Conservation (phyloP, 202 grass and related monocot genomes). For the Carex sylvatica region DNA sequence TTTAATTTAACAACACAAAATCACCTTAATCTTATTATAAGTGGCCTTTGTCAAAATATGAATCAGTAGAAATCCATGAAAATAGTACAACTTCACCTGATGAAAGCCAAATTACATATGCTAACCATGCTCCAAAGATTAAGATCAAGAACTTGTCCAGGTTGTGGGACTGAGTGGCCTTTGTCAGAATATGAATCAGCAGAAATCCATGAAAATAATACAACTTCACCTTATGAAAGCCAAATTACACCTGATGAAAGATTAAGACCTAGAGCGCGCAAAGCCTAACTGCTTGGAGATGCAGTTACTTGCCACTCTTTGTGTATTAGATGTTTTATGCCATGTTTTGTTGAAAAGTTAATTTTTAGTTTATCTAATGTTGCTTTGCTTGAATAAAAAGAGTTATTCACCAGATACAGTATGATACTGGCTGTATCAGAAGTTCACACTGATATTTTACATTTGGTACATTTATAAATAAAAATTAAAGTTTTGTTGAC, state of each 20-base stretch:
- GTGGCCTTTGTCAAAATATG: no score
- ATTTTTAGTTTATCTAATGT: neutral
- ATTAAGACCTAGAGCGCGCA: neutral
- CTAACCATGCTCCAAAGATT: no score
- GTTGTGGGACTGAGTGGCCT: no score
- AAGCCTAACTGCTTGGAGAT: neutral
- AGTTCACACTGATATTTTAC: neutral
- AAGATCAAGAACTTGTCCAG: no score
- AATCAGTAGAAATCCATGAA: no score
- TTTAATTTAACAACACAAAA: neutral
- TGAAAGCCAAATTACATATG: no score
- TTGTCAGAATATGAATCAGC: no score
- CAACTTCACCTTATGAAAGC: no score
- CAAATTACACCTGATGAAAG: neutral
- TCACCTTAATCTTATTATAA: neutral
- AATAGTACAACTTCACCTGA: no score
- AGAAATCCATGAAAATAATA: no score
- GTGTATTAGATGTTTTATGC: slow-evolving; percentile 5
- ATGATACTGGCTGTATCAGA: neutral
- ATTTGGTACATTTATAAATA: neutral
- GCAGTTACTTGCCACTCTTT: neutral
- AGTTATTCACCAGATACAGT: neutral
- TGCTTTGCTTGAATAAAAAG: neutral
- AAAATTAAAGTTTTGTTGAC: neutral
- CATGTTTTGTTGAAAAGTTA: neutral